These are phyloP conservation scores for Aspergillus fischeri DNA, from an alignment of 2,329 filamentous ascomycete genomes.

Conservation along the genomic window DNA sequence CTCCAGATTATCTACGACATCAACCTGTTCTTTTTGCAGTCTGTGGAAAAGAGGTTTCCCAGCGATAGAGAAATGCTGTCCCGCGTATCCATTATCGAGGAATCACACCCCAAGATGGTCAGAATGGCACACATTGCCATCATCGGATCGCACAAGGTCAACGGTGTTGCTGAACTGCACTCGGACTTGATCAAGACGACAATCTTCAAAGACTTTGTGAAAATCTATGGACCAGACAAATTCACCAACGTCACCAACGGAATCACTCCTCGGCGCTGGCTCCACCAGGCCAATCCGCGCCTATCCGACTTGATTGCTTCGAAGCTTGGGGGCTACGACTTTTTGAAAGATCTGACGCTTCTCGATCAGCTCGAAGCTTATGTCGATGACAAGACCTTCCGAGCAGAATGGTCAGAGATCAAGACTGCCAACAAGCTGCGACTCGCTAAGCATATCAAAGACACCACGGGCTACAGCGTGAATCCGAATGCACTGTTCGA, in stretches of 20 bases:
- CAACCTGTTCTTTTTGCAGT: constrained; percentile 89
- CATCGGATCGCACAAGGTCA: constrained; percentile 98
- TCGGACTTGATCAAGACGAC: constrained; percentile 97
- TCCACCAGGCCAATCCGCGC: constrained; percentile 93
- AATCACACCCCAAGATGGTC: constrained; percentile 95
- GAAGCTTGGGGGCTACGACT: constrained; percentile 77
- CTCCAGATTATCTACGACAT: constrained; percentile 98
- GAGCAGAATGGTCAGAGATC: constrained; percentile 92
- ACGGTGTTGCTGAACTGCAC: constrained; percentile 94
- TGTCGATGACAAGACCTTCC: constrained; percentile 82
- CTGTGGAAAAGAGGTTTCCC: constrained; percentile 85
- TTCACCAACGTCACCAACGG: constrained; percentile 99
- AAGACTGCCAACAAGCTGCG: constrained; percentile 94
- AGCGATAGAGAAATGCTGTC: constrained; percentile 79
- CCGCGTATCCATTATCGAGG: constrained; percentile 95
- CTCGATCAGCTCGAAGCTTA: constrained; percentile 82
- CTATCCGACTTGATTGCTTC: constrained; percentile 88
- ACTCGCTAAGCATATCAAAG: constrained; percentile 86
- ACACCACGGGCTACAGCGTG: constrained; percentile 72
- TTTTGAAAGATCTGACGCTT: constrained; percentile 83
- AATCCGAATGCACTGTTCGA: constrained; percentile 89
- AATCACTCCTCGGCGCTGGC: constrained; percentile 91
- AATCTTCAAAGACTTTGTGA: constrained; percentile 99
- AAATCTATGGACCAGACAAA: constrained; percentile 91
- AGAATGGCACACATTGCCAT: constrained; percentile 95